Conservation (phyloP, 2,329 filamentous ascomycete species). For the Huntiella abstrusa region DNA sequence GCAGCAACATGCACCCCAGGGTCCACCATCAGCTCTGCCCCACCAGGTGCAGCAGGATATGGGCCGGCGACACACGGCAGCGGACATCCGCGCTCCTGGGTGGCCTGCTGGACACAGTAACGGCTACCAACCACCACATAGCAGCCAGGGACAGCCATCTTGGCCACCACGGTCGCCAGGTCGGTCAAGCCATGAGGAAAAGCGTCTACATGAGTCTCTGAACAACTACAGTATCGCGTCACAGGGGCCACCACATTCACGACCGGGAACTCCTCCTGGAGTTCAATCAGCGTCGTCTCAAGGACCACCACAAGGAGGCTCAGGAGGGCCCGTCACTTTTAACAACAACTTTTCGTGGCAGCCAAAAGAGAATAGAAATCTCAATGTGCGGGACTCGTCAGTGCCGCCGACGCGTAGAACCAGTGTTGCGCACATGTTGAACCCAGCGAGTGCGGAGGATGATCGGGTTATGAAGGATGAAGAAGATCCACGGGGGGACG, state of each 20-base stretch:
- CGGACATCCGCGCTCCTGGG: constrained; percentile 60
- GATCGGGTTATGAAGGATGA: constrained; percentile 27
- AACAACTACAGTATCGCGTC: constrained; percentile 33
- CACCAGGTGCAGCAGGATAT: constrained; percentile 24
- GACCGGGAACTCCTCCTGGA: constrained; percentile 32
- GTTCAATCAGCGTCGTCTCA: no score
- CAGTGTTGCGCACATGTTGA: constrained; percentile 46
- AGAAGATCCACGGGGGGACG: constrained; percentile 37
- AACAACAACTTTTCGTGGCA: constrained; percentile 37
- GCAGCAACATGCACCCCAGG: constrained; percentile 33
- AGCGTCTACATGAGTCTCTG: constrained; percentile 36
- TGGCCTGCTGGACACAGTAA: constrained; percentile 47
- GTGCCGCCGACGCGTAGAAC: constrained; percentile 36
- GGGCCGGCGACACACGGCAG: constrained; percentile 77
- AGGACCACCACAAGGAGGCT: no score
- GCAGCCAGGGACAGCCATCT: constrained; percentile 26
- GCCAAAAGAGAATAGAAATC: constrained; percentile 28
- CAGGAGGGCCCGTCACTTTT: constrained; percentile 16
- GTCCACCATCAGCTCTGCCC: constrained; percentile 30
- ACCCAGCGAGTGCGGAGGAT: constrained; percentile 33
- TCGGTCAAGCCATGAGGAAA: constrained; percentile 30
- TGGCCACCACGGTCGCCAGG: constrained; percentile 38
- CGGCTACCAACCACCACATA: constrained; percentile 27
- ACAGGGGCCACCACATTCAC: constrained; percentile 26
- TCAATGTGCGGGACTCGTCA: constrained; percentile 34